Conservation (phyloP, 306 rosid genomes). For the Mimosa pudica region DNA sequence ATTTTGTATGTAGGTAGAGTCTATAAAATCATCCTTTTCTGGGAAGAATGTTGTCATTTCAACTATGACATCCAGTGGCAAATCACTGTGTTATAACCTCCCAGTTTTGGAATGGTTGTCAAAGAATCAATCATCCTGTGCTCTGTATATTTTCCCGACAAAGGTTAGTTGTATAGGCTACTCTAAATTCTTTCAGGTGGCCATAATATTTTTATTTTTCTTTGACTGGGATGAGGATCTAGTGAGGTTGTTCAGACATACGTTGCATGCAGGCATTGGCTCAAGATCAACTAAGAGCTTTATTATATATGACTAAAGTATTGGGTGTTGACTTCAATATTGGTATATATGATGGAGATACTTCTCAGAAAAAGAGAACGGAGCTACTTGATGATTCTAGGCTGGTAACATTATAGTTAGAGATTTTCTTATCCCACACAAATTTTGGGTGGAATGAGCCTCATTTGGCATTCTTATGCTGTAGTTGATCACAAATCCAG, state of each 20-base stretch:
- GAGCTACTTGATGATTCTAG: constrained; percentile 77
- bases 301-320: constrained; percentile 65
- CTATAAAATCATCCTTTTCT: constrained; percentile 73
- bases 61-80: constrained; percentile 96
- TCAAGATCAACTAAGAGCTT: constrained; percentile 91
- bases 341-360: constrained; percentile 94
- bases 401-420: constrained; percentile 55
- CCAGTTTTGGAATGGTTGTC: constrained; percentile 76
- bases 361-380: constrained; percentile 64
- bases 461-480: constrained; percentile 40
- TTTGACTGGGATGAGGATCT: constrained; percentile 9
- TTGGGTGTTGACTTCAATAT: constrained; percentile 59
- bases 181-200: constrained; percentile 27
- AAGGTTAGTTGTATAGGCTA: constrained; percentile 59
- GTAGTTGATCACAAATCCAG: constrained; percentile 98
- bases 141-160: constrained; percentile 88
- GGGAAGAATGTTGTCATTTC: constrained; percentile 84
- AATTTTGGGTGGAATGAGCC: constrained; percentile 32
- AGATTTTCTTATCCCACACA: constrained; percentile 19
- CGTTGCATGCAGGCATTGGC: constrained; percentile 76
- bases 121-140: constrained; percentile 62
- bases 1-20: constrained; percentile 57
- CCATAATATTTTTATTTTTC: not conserved
- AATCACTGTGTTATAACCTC: constrained; percentile 91
- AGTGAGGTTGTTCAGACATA: constrained; percentile 28